Evolutionary conservation across 306 rosid species (phyloP), one percentile per base, ranked within the genome.

Genomic region (Pterocarpus santalinus): DNA sequence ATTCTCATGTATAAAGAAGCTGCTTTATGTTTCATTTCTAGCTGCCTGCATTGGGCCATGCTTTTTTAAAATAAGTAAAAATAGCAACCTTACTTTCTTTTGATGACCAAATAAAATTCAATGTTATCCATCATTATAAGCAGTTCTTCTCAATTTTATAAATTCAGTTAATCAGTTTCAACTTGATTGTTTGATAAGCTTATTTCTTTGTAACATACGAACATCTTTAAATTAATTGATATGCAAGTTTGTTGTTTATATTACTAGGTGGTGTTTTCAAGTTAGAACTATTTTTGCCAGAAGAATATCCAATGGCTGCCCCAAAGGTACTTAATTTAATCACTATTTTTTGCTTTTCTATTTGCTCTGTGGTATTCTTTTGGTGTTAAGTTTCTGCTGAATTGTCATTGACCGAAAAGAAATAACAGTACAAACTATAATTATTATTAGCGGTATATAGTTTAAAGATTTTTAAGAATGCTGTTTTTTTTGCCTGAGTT

Each of bases 221-320:
- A 17, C 61, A 16, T 55, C 10, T 5, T 4, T 16, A 8, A 4
- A 0, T 57, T n/a, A 3, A 22, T 46, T 81, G 6, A 72, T 57
- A 44, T 84, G 66, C 63, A 22, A 68, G 39, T 68, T 78, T 44
- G 33, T 47, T 83, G 8, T 72, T 65, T 82, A 56, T 61, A 49
- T 72, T 68, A 39, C 56, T 78, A 95, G 99, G 99, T 16, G 99
- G 99, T 12, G 99, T 95, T 75, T 95, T 95, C 91, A 95, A 95
- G 85, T 88, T 95, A 88, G 99, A 95, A 86, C 86, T 95, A 46
- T 95, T 95, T 90, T 88, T 95, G 81, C 99, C 99, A 11, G 99
- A 92, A 84, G 99, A 95, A 87, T 95, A 95, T 90, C 99, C 99
- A 76, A 95, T 95, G 99, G 97, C 97, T 81, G 99, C 99, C 75